Conservation (phyloP, 2,329 filamentous ascomycete genomes). For the Neoscytalidium dimidiatum region DNA sequence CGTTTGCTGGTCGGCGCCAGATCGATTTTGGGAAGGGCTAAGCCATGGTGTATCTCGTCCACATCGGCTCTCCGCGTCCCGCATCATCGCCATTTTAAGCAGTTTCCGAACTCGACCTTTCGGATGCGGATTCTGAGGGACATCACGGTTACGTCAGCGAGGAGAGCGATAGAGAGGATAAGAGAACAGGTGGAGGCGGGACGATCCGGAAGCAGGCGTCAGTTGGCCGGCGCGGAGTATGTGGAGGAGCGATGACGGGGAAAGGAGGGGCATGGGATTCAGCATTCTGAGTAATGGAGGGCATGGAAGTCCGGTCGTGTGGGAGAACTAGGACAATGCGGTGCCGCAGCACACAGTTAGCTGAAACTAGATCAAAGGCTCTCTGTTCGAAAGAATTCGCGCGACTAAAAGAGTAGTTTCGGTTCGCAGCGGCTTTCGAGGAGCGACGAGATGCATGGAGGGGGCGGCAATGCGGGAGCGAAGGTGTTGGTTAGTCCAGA, state of each 20-base stretch:
- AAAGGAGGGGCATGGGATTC: not conserved
- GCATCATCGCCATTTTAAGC: no score
- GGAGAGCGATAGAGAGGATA: no score
- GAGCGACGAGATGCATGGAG: not conserved
- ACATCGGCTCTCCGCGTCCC: no score
- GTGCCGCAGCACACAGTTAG: not conserved
- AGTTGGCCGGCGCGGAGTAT: no score
- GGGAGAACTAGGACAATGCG: not conserved
- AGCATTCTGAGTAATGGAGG: not conserved
- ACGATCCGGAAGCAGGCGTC: not conserved
- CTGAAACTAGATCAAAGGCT: not conserved
- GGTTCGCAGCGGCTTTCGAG: not conserved
- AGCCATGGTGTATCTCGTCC: no score
- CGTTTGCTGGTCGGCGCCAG: no score
- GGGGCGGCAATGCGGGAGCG: not conserved
- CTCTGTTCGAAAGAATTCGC: not conserved
- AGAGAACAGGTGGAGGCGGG: not conserved
- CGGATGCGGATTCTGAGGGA: not conserved
- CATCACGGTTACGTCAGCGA: not conserved
- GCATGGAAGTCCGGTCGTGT: not conserved
- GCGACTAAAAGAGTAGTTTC: not conserved
- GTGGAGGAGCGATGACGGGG: no score
- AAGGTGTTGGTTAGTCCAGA: not conserved
- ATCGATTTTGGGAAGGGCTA: no score
- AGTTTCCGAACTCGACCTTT: not conserved